phyloP scores from a whole-genome alignment of 495 filamentous ascomycete species.

The Astrothelium macrocarpum region DNA sequence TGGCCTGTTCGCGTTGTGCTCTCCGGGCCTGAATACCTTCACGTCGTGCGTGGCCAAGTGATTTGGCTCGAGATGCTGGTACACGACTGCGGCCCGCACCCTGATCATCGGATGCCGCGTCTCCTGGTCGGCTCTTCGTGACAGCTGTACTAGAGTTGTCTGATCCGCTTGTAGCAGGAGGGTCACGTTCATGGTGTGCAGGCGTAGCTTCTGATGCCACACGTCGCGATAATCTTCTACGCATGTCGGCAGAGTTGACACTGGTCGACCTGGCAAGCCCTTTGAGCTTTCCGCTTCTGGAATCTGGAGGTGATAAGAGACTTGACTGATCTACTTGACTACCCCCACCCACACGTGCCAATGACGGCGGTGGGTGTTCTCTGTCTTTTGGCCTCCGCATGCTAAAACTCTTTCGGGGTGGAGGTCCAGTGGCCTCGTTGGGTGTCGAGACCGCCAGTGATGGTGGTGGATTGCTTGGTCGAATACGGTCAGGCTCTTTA shows the following conservation, averaged over 20 bases:
- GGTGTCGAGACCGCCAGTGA: conserved; percentile 65
- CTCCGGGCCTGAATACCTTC: conserved; percentile 85
- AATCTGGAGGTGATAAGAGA: conserved; percentile 54
- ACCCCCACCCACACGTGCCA: conserved; percentile 49
- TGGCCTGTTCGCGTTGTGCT: conserved; percentile 53
- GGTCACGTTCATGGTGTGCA: conserved; percentile 35
- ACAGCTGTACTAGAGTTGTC: conserved; percentile 51
- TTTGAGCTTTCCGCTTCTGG: conserved; percentile 27
- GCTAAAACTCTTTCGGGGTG: conserved; percentile 68
- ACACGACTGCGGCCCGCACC: conserved; percentile 37
- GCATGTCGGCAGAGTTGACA: conserved; percentile 75
- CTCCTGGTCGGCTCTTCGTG: conserved; percentile 33
- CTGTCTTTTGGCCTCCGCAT: conserved; percentile 60
- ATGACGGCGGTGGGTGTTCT: conserved; percentile 40
- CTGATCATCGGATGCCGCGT: conserved; percentile 38
- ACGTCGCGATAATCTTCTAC: conserved; percentile 50
- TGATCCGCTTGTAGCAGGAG: conserved; percentile 66
- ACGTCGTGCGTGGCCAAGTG: conserved; percentile 76
- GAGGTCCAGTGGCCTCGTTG: conserved; percentile 47
- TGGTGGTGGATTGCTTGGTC: conserved; percentile 54
- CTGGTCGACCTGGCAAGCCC: conserved; percentile 71
- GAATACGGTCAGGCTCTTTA: conserved; percentile 47
- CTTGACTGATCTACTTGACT: conserved; percentile 65
- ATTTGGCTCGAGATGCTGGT: conserved; percentile 69
- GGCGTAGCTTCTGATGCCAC: conserved; percentile 45